phyloP scores from a whole-genome alignment of 345 rosid genomes.

The Gossypium sturtianum region DNA sequence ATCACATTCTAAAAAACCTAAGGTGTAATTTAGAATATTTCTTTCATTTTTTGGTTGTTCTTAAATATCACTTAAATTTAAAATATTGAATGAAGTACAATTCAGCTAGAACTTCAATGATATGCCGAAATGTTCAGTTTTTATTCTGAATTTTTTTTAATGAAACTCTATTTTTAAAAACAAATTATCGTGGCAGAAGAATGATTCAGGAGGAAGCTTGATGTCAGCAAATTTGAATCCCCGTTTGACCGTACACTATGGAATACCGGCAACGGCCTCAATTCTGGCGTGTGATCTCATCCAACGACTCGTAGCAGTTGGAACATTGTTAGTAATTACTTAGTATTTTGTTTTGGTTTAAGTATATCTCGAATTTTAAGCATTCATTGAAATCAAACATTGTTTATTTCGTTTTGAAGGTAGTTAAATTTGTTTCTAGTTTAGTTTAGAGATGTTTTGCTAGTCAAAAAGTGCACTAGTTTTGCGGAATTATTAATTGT shows the following conservation, averaged over 20 bases:
- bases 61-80: not conserved
- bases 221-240: constrained; percentile 46
- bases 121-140: not conserved
- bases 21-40: constrained; percentile 19
- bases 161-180: too few relatives aligned
- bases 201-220: constrained; percentile 27
- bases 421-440: not conserved
- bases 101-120: constrained; percentile 1
- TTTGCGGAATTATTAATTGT: not conserved
- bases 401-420: not conserved
- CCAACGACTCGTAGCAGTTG: constrained; percentile 75
- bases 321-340: constrained; percentile 56
- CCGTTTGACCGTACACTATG: constrained; percentile 53
- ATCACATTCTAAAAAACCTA: constrained; percentile 24
- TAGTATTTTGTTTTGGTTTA: not conserved
- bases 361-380: constrained; percentile 1
- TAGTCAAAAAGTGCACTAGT: not conserved
- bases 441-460: not conserved
- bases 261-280: constrained; percentile 77
- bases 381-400: not conserved
- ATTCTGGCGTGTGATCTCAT: constrained; percentile 71
- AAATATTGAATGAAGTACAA: not conserved
- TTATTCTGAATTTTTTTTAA: not conserved
- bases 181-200: constrained; percentile 9
- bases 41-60: not conserved